Base-by-base conservation (phyloP, 345 rosid species). In the Populus euphratica region DNA sequence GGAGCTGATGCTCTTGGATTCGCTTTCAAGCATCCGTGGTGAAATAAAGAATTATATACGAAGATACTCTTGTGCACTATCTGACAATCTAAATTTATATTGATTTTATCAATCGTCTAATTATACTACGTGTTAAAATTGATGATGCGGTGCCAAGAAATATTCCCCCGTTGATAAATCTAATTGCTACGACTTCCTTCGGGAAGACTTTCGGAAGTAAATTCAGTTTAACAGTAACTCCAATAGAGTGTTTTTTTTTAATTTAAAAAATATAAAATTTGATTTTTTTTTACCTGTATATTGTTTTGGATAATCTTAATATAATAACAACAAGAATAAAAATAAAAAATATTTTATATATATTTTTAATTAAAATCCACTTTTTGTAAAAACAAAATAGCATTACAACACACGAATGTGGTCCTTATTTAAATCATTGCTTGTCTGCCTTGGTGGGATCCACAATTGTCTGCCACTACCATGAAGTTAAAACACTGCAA, bases 401-500 rank as follows among this genome's bases (percentile, higher is more conserved):
- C 11, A 43, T 11, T 43, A 11, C 47, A 43, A 11, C 47, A 11
- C 47, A 11, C 12, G 20, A 18, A 5, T 11, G 62, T 54, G 54
- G 21, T 69, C 29, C 2, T 70, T 70, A 39, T 18, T 39, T 52
- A 76, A 49, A 25, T 78, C 36, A 74, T 70, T 18, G 35, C 27
- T 25, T 75, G 78, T 63, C 75, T 62, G 73, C 38, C 56, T 23
- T 21, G 38, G 78, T 77, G 69, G 82, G 71, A 77, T 72, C 78
- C 79, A 78, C 77, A 35, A 8, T 41, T 81, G 86, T 84, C 84
- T 76, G 84, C 84, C 86, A 84, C 82, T 74, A 73, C 25, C 12
- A 23, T 79, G 13, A 31, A 16, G 39, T 52, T 14, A 72, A 5
- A 54, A 29, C 77, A 69, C 78, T 73, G 44, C 63, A 23, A 73